A percentile compares a stretch with the other conserved stretches of the same genome.
phyloP scores from a whole-genome alignment of 768 basidiomycete genomes.

The Sporobolomyces roseus region DNA sequence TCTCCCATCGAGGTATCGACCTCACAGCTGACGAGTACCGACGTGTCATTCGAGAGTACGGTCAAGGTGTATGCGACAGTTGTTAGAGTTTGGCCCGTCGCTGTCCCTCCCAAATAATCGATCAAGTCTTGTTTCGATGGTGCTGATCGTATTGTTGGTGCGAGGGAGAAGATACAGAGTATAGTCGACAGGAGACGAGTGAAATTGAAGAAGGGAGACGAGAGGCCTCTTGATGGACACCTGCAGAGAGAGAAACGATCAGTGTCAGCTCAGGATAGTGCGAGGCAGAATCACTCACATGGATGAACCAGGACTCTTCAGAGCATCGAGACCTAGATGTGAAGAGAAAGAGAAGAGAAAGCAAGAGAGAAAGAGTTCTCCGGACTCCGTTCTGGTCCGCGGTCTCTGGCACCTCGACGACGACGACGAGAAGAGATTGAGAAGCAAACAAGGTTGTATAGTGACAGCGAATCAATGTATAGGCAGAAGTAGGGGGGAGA shows the following conservation, averaged over 20 bases:
- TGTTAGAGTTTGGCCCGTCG: conserved; percentile 25
- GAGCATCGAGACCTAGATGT: no score
- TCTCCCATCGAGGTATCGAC: not conserved
- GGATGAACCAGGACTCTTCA: not conserved
- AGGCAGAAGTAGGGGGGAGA: not conserved
- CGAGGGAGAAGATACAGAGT: no score
- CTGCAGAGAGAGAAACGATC: not conserved
- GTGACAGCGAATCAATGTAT: not conserved
- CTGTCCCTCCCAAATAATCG: conserved; percentile 16
- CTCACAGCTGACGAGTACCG: conserved; percentile 6
- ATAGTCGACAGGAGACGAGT: no score
- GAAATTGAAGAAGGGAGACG: not conserved
- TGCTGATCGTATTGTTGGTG: not conserved
- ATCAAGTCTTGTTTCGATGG: conserved; percentile 18
- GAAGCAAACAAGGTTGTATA: not conserved
- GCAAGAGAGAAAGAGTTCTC: no score
- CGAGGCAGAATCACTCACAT: not conserved
- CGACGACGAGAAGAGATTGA: not conserved
- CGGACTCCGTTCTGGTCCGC: no score
- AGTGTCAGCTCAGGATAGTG: not conserved
- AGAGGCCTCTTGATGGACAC: conserved; percentile 11
- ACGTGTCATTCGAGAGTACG: conserved; percentile 18
- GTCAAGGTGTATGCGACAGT: conserved; percentile 25
- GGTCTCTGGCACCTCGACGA: not conserved
- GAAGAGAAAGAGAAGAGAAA: no score